phyloP scores from a whole-genome alignment of 805 yeast species.

The Cyberlindnera subsufficiens region DNA sequence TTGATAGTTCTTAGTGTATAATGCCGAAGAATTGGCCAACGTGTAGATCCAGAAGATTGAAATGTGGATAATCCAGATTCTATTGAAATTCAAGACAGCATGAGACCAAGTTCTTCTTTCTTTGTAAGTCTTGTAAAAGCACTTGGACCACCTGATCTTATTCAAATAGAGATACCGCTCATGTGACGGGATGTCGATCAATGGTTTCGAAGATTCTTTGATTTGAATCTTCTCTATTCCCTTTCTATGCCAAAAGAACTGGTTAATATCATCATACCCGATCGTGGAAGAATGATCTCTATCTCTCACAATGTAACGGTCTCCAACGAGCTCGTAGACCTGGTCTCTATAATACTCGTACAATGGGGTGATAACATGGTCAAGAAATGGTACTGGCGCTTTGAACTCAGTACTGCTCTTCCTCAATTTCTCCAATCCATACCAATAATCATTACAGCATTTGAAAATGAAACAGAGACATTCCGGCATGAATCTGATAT shows the following conservation, averaged over 20 bases:
- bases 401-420: slow-evolving; percentile 25
- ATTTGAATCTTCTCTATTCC: slow-evolving; percentile 57
- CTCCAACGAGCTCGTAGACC: slow-evolving; percentile 39
- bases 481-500: slow-evolving; percentile 83
- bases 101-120: slow-evolving; percentile 79
- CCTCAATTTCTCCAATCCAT: slow-evolving; percentile 36
- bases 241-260: slow-evolving; percentile 75
- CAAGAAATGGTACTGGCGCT: slow-evolving; percentile 39
- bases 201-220: slow-evolving; percentile 29
- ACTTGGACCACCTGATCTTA: slow-evolving; percentile 59
- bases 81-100: slow-evolving; percentile 62
- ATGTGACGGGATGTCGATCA: slow-evolving; percentile 34
- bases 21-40: slow-evolving; percentile 57
- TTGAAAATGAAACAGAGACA: slow-evolving; percentile 81
- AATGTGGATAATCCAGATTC: slow-evolving; percentile 75
- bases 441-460: slow-evolving; percentile 66
- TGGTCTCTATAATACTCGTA: slow-evolving; percentile 57
- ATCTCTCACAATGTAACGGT: slow-evolving; percentile 40
- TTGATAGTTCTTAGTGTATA: slow-evolving; percentile 55
- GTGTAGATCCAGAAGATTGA: slow-evolving; percentile 77
- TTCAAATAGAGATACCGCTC: slow-evolving; percentile 52
- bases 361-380: slow-evolving; percentile 69
- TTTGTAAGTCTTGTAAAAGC: slow-evolving; percentile 67
- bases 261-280: slow-evolving; percentile 90
- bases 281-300: slow-evolving; percentile 63